Evolutionary conservation across 2,329 filamentous ascomycete genomes (phyloP), one percentile per base, ranked within the genome.

Genomic region (Pseudogymnoascus sp.): DNA sequence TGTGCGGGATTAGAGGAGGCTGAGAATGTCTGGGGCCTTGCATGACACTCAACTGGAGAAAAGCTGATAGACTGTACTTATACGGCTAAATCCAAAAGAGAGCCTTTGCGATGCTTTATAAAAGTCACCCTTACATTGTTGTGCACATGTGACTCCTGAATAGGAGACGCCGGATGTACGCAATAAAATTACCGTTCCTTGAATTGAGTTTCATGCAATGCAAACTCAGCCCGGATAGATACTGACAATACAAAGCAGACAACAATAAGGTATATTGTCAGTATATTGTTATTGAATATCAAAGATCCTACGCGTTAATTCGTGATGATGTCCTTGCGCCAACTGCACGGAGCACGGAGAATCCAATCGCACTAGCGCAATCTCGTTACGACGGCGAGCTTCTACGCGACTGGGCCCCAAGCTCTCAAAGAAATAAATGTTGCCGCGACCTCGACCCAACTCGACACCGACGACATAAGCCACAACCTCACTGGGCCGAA

Each of bases 311-410:
- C 45, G 45, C 26, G 45, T 26, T 52, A 14, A 52, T 31, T 21
- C 23, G 16, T 14, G n/a, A 31, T 31, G 45, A 52, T 52, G 45
- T 52, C 45, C 23, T 52, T 26, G 45, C 14, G 45, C 45, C 14
- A 31, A 16, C 26, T 31, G 45, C 16, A 52, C 14, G n/a, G 45
- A 29, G 45, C 45, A 52, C 26, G 45, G 45, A 52, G 45, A 52
- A 52, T 52, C 55, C 55, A 59, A 59, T 59, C 55, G 55, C 55
- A 39, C 55, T 59, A 59, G 55, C 55, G 55, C 55, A 39, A 59
- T 59, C 55, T 59, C 31, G 31, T 38, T 38, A 39, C 45, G 45
- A 52, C 45, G 45, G 14, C 45, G 45, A 52, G 45, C 45, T 52
- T 52, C 55, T 59, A 37, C 55, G 55, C 55, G 55, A 59, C 55